These are phyloP conservation scores for Massospora cicadina DNA, from an alignment of 371 early-diverging fungal genomes.

Conservation along the genomic window DNA sequence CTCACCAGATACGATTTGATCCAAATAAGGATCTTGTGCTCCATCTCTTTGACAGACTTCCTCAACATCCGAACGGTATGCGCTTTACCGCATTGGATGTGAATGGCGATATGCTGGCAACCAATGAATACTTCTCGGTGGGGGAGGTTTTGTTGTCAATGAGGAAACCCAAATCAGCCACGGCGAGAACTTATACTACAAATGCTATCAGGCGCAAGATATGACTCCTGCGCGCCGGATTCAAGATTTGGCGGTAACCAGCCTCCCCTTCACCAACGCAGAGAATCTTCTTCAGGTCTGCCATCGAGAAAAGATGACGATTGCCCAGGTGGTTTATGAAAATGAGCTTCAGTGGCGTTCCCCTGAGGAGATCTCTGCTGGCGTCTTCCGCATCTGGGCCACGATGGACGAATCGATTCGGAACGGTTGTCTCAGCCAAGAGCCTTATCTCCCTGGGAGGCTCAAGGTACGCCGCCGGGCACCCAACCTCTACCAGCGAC, in stretches of 20 bases:
- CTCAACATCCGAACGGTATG: conserved; percentile 92
- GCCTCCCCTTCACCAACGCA: conserved; percentile 71
- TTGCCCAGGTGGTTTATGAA: conserved; percentile 88
- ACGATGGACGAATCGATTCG: conserved; percentile 88
- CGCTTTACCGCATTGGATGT: conserved; percentile 73
- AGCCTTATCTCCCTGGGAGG: conserved; percentile 55
- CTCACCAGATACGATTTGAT: conserved; percentile 58
- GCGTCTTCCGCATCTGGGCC: conserved; percentile 69
- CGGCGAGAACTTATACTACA: conserved; percentile 76
- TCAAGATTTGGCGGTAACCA: conserved; percentile 61
- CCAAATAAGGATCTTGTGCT: conserved; percentile 68
- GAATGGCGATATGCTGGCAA: conserved; percentile 61
- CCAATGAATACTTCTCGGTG: conserved; percentile 87
- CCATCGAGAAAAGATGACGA: conserved; percentile 61
- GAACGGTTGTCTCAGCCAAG: conserved; percentile 36
- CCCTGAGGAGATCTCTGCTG: conserved; percentile 51
- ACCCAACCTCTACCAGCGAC: conserved; percentile 65
- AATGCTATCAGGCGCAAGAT: conserved; percentile 21
- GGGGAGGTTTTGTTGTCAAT: conserved; percentile 95
- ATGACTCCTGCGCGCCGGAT: conserved; percentile 26
- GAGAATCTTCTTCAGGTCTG: conserved; percentile 63
- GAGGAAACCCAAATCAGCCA: conserved; percentile 65
- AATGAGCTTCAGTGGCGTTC: conserved; percentile 84
- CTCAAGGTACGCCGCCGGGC: conserved; percentile 77
- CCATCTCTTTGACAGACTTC: conserved; percentile 66